phyloP scores from a whole-genome alignment of 208 protist species.

The Leishmania tarentolae region DNA sequence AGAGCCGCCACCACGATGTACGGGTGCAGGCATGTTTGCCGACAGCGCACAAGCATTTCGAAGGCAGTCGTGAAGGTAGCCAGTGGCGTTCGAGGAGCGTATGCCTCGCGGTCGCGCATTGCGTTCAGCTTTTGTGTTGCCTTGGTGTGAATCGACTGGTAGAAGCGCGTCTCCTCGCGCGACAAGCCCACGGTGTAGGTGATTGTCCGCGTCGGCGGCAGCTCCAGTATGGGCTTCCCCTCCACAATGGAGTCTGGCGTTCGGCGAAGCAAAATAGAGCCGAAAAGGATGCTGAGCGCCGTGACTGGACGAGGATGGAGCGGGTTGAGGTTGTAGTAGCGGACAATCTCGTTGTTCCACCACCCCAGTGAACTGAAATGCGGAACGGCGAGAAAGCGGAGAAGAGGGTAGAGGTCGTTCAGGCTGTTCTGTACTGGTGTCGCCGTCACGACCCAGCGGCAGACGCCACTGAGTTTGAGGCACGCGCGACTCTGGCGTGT shows the following conservation, averaged over 20 bases:
- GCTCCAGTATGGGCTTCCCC: conserved; percentile 45
- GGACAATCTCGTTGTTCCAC: conserved; percentile 75
- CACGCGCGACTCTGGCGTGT: conserved; percentile 49
- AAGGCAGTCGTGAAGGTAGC: conserved; percentile 68
- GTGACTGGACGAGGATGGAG: conserved; percentile 52
- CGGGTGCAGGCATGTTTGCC: conserved; percentile 84
- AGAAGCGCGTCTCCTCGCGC: conserved; percentile 48
- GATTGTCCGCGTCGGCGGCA: conserved; percentile 44
- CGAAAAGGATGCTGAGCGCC: conserved; percentile 56
- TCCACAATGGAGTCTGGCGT: conserved; percentile 54
- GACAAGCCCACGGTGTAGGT: conserved; percentile 43
- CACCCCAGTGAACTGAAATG: conserved; percentile 58
- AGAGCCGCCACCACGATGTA: conserved; percentile 78
- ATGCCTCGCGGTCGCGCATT: conserved; percentile 18
- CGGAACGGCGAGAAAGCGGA: conserved; percentile 71
- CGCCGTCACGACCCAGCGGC: conserved; percentile 64
- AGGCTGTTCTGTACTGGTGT: conserved; percentile 70
- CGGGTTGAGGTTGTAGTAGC: conserved; percentile 47
- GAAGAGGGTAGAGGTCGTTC: conserved; percentile 71
- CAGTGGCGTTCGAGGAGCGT: conserved; percentile 20
- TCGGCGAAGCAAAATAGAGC: conserved; percentile 61
- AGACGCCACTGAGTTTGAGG: conserved; percentile 47
- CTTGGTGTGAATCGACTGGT: conserved; percentile 45
- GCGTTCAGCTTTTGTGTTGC: conserved; percentile 54
- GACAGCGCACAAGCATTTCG: conserved; percentile 86